A percentile compares a stretch with the other conserved stretches of the same genome.
phyloP scores from a whole-genome alignment of 352 stramenopile genomes.

The Phytophthora niederhauseri region DNA sequence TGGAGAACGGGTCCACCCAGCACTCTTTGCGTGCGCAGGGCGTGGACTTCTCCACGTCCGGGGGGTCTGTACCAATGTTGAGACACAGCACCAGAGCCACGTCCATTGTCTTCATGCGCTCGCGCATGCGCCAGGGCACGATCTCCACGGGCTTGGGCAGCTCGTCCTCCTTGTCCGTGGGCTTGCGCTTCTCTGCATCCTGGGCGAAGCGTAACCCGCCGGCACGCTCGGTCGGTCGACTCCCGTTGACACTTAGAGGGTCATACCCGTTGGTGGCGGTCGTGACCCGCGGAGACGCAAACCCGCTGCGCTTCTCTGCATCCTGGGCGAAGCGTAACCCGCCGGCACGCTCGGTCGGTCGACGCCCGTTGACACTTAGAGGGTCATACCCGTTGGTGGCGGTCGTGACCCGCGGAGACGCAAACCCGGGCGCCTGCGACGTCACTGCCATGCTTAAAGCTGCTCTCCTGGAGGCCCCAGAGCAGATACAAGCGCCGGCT shows the following conservation, averaged over 20 bases:
- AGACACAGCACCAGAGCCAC: constrained; percentile 97
- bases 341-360: constrained; percentile 39
- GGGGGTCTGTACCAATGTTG: constrained; percentile 98
- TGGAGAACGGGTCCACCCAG: constrained; percentile 98
- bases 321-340: constrained; percentile 71
- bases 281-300: constrained; percentile 25
- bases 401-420: constrained; percentile 23
- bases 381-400: constrained; percentile 17
- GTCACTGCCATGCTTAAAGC: constrained; percentile 35
- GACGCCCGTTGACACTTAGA: constrained; percentile 14
- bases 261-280: constrained; percentile 20
- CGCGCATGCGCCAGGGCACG: constrained; percentile 85
- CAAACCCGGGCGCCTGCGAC: constrained; percentile 29
- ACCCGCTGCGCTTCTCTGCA: constrained; percentile 34
- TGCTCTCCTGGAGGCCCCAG: not conserved
- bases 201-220: constrained; percentile 73
- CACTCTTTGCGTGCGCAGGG: constrained; percentile 97
- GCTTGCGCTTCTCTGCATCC: constrained; percentile 42
- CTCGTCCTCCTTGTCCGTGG: constrained; percentile 30
- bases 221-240: constrained; percentile 28
- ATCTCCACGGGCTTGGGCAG: constrained; percentile 47
- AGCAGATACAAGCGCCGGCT: not conserved
- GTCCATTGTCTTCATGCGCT: constrained; percentile 92
- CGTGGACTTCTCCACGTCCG: constrained; percentile 96
- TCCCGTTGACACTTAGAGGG: constrained; percentile 13